Evolutionary conservation across 148 eudicot species (phyloP), one percentile per base, ranked within the genome.

Genomic region (Talinum fruticosum): DNA sequence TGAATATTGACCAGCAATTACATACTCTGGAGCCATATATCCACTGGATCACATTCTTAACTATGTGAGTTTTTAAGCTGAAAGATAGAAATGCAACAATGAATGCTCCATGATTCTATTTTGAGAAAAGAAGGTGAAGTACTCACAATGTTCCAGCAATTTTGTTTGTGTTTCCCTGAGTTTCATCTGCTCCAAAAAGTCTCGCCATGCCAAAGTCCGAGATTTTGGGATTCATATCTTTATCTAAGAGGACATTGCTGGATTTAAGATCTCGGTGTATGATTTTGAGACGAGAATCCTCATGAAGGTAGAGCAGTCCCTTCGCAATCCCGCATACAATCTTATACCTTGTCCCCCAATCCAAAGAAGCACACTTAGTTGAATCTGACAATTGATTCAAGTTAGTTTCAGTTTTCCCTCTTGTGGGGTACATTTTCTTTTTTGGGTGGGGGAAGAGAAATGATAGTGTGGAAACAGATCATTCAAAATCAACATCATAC

Each of bases 21-120:
- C 66, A 53, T 85, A 82, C 41, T 85, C 85, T 0, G 81, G 87
- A 79, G 85, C 86, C 86, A 80, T 77, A 57, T 80, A 79, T 14
- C 82, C 83, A 19, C 82, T 76, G 77, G 75, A 64, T n/a, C 35
- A 18, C 47, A 18, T 7, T 47, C 64, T 5, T 10, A n/a, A 5
- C 32, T 72, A 5, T 6, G 64, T 73, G 4, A 73, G 61, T 26
- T 1, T 49, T 24, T 24, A 1, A 30, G 26, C 4, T 57, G 16
- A 45, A 14, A 1, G 34, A 33, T 12, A 47, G n/a, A 18, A 5
- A 18, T 26, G 53, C 21, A 66, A 18, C 0, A 6, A 8, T 59
- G 57, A 49, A 8, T 59, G 7, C 64, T 0, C 2, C 10, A 59
- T 23, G 18, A 35, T 2, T 19, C 35, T 59, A 8, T 59, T 0